Conservation (phyloP, 805 yeast species). For the Priceomyces fermenticarens region DNA sequence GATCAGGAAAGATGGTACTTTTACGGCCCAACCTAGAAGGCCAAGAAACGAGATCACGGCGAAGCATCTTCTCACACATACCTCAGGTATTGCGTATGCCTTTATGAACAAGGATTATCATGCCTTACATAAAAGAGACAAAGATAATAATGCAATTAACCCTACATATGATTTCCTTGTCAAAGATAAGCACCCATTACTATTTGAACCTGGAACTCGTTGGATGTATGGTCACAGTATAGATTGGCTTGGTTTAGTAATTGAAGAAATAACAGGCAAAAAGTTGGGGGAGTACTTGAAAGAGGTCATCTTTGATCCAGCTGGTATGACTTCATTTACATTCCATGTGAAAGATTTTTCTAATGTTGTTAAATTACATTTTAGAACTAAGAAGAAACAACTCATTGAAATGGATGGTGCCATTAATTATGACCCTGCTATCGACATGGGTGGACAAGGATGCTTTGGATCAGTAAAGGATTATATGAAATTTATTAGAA, state of each 20-base stretch:
- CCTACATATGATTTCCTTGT: slow-evolving; percentile 24
- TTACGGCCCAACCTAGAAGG: slow-evolving; percentile 15
- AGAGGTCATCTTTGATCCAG: slow-evolving; percentile 28
- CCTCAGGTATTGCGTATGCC: slow-evolving; percentile 35
- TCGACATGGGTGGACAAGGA: slow-evolving; percentile 47
- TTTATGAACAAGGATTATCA: slow-evolving; percentile 29
- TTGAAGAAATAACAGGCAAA: slow-evolving; percentile 31
- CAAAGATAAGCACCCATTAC: slow-evolving; percentile 23
- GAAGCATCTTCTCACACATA: slow-evolving; percentile 27
- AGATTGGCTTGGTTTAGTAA: slow-evolving; percentile 39
- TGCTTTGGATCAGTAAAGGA: slow-evolving; percentile 35
- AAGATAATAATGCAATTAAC: slow-evolving; percentile 13
- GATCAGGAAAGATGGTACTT: slow-evolving; percentile 24
- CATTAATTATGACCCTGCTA: slow-evolving; percentile 13
- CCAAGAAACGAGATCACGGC: slow-evolving; percentile 24
- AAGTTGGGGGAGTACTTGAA: slow-evolving; percentile 29
- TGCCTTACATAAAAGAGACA: slow-evolving; percentile 17
- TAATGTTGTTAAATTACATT: slow-evolving; percentile 14
- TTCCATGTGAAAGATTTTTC: slow-evolving; percentile 15
- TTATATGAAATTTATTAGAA: slow-evolving; percentile 35
- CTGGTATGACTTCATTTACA: slow-evolving; percentile 30
- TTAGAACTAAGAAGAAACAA: slow-evolving; percentile 12
- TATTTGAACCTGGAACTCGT: slow-evolving; percentile 36
- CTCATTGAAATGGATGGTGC: slow-evolving; percentile 10
- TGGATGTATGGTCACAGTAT: slow-evolving; percentile 36